Evolutionary conservation across 306 rosid species (phyloP).

Genomic region (Gillenia trifoliata): DNA sequence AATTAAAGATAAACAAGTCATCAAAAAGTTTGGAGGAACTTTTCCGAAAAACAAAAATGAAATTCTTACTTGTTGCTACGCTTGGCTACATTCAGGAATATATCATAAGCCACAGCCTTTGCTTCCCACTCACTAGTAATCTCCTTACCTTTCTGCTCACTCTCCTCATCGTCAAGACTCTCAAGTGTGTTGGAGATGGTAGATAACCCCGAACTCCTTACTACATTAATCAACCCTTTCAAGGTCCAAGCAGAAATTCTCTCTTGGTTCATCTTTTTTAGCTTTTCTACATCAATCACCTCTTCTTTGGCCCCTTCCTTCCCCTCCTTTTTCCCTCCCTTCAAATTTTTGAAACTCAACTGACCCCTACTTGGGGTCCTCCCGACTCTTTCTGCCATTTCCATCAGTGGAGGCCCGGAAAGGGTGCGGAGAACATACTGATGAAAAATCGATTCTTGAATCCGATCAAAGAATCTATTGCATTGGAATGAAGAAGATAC

Average conservation of each 20-base stretch:
- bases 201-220: constrained; percentile 62
- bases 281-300: constrained; percentile 79
- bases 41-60: background rate
- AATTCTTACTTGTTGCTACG: constrained; percentile 49
- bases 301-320: constrained; percentile 46
- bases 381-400: constrained; percentile 45
- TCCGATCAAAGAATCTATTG: constrained; percentile 73
- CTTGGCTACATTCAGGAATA: constrained; percentile 70
- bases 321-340: constrained; percentile 25
- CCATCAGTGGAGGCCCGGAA: constrained; percentile 76
- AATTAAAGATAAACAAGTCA: background rate
- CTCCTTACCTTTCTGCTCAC: constrained; percentile 45
- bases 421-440: constrained; percentile 67
- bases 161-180: constrained; percentile 35
- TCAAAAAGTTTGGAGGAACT: background rate
- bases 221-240: constrained; percentile 65
- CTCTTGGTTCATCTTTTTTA: constrained; percentile 65
- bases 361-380: constrained; percentile 31
- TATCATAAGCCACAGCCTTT: constrained; percentile 58
- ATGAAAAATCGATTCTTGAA: constrained; percentile 78
- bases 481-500: constrained; percentile 66
- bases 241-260: constrained; percentile 89
- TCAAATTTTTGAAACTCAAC: constrained; percentile 47
- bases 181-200: constrained; percentile 52
- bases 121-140: constrained; percentile 86